Conservation (phyloP, 2,329 filamentous ascomycete genomes). For the Cladobotryum mycophilum region DNA sequence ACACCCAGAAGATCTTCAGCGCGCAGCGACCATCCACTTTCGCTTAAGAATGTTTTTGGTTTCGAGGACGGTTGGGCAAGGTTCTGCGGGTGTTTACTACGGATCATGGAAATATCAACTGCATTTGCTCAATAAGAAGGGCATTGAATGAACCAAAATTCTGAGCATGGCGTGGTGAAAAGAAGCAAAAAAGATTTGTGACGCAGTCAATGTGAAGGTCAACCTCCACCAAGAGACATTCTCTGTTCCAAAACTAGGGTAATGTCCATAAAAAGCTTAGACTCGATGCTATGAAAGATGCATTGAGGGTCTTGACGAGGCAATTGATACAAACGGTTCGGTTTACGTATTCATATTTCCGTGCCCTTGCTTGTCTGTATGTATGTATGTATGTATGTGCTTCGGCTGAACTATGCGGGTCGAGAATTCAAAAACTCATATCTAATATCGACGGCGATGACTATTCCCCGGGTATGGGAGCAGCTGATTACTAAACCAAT, state of each 20-base stretch:
- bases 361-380: no score
- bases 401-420: no score
- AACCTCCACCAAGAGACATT: background rate
- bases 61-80: slow-evolving; percentile 45
- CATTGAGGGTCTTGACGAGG: background rate
- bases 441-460: no score
- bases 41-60: slow-evolving; percentile 68
- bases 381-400: no score
- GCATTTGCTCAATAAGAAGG: slow-evolving; percentile 49
- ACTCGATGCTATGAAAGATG: background rate
- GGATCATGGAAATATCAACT: slow-evolving; percentile 55
- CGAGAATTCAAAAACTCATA: no score
- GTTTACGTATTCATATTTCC: no score
- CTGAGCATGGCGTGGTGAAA: slow-evolving; percentile 9
- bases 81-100: slow-evolving; percentile 55
- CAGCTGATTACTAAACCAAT: no score
- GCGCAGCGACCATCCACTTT: slow-evolving; percentile 93
- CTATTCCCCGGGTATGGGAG: no score
- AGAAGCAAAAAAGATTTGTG: slow-evolving; percentile 3
- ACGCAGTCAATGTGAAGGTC: slow-evolving; percentile 11
- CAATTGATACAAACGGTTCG: background rate
- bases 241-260: background rate
- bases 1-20: slow-evolving; percentile 85
- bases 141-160: slow-evolving; percentile 40
- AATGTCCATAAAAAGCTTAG: background rate